Percentiles rank a stretch among this genome's conserved stretches.
Evolutionary conservation across 2,329 filamentous ascomycete species (phyloP).

Genomic region (Colletotrichum noveboracense): DNA sequence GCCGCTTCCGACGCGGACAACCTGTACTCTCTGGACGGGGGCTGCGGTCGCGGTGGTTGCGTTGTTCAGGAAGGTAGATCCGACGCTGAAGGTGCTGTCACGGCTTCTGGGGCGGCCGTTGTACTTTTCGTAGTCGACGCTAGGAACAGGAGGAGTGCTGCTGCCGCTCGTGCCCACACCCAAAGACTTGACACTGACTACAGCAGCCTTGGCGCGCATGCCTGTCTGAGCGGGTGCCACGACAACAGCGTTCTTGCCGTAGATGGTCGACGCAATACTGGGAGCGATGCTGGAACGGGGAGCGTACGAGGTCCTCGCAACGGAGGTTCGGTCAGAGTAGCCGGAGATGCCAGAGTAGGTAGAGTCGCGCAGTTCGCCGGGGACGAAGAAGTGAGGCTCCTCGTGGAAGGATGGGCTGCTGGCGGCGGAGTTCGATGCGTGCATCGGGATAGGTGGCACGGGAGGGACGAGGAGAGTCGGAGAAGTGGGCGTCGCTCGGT

Average conservation of each 20-base stretch:
- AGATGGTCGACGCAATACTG: slow-evolving; percentile 91
- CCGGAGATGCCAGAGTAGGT: slow-evolving; percentile 82
- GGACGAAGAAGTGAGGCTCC: slow-evolving; percentile 93
- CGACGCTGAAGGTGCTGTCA: slow-evolving; percentile 68
- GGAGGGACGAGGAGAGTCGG: slow-evolving; percentile 85
- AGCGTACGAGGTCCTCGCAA: slow-evolving; percentile 62
- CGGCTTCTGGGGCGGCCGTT: slow-evolving; percentile 57
- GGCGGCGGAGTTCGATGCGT: slow-evolving; percentile 55
- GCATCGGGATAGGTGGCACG: slow-evolving; percentile 86
- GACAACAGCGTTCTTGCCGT: slow-evolving; percentile 88
- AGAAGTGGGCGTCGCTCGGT: slow-evolving; percentile 84
- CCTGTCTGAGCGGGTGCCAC: slow-evolving; percentile 84
- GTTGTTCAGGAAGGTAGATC: slow-evolving; percentile 71
- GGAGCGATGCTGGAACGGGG: slow-evolving; percentile 78
- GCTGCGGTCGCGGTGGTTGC: slow-evolving; percentile 63
- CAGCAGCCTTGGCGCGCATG: slow-evolving; percentile 85
- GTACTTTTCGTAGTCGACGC: slow-evolving; percentile 70
- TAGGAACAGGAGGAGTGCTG: slow-evolving; percentile 73
- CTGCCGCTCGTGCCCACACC: slow-evolving; percentile 59
- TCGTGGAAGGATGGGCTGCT: slow-evolving; percentile 63
- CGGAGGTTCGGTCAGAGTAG: slow-evolving; percentile 66
- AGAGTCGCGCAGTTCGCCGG: slow-evolving; percentile 87
- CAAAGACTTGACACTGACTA: slow-evolving; percentile 87
- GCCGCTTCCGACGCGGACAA: slow-evolving; percentile 62
- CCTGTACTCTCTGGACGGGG: slow-evolving; percentile 58